A percentile compares a stretch with the other conserved stretches of the same genome.
phyloP scores from a whole-genome alignment of 2,329 filamentous ascomycete species.

The Ceratocystis cubensis region DNA sequence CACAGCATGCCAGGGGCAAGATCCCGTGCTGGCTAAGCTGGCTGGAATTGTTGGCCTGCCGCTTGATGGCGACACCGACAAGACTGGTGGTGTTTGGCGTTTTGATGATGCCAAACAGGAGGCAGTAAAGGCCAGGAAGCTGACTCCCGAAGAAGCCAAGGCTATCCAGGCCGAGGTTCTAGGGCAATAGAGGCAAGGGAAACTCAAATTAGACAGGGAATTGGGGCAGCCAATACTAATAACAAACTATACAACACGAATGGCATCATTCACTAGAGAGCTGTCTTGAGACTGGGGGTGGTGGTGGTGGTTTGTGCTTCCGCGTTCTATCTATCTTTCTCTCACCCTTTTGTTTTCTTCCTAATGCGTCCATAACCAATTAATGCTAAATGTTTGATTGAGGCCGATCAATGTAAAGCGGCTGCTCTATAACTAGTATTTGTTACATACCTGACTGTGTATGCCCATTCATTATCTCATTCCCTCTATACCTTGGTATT shows the following conservation, averaged over 20 bases:
- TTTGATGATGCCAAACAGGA: slow-evolving; percentile 39
- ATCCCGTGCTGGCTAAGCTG: slow-evolving; percentile 35
- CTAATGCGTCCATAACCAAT: neutral
- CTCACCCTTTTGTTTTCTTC: neutral
- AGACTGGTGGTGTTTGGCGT: slow-evolving; percentile 49
- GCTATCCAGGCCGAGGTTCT: slow-evolving; percentile 36
- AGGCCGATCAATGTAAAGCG: neutral
- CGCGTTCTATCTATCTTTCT: neutral
- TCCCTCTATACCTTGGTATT: neutral
- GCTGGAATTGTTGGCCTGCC: slow-evolving; percentile 37
- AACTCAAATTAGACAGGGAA: neutral
- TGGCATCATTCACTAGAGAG: too few relatives aligned
- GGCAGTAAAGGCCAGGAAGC: slow-evolving; percentile 24
- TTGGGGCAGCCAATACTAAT: neutral
- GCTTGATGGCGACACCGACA: slow-evolving; percentile 43
- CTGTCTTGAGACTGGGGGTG: too few relatives aligned
- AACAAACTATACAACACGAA: neutral
- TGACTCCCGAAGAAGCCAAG: slow-evolving; percentile 31
- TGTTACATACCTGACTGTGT: neutral
- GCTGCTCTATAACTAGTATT: neutral
- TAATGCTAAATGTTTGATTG: slow-evolving; percentile 5
- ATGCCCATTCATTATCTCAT: neutral
- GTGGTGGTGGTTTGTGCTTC: neutral
- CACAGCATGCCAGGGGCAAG: slow-evolving; percentile 36
- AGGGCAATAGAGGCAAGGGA: slow-evolving; percentile 24